A percentile compares a stretch with the other conserved stretches of the same genome.
phyloP scores from a whole-genome alignment of 495 filamentous ascomycete species.

The Xylaria cubensis region DNA sequence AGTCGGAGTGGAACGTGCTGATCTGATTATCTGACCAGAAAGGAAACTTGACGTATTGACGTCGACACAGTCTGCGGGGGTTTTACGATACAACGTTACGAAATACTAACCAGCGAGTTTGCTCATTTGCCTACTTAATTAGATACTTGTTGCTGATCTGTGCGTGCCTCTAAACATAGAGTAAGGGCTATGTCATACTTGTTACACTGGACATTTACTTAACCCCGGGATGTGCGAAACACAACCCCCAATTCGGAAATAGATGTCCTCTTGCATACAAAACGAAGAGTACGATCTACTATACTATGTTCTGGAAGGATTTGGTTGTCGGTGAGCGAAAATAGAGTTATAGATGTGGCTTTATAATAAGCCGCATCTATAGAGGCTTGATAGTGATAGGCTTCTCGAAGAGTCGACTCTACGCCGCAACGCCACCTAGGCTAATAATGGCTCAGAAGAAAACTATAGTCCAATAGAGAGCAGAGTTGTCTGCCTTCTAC shows the following conservation, averaged over 20 bases:
- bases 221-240: not conserved
- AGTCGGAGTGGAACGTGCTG: not conserved
- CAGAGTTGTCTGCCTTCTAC: too few relatives aligned
- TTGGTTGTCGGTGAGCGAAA: conserved; percentile 13
- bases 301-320: conserved; percentile 7
- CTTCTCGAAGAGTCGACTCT: not conserved
- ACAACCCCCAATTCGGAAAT: not conserved
- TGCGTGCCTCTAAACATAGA: not conserved
- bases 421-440: not conserved
- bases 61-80: not conserved
- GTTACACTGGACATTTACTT: not conserved
- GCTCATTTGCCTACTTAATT: too few relatives aligned
- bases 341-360: not conserved
- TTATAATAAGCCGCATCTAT: not conserved
- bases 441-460: not conserved
- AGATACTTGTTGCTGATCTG: not conserved
- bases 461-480: not conserved
- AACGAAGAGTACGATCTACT: not conserved
- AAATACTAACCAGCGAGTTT: too few relatives aligned
- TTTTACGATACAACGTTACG: not conserved
- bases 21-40: not conserved
- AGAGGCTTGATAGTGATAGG: not conserved
- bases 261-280: not conserved
- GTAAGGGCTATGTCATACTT: not conserved
- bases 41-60: not conserved